phyloP scores from a whole-genome alignment of 768 basidiomycete genomes.

The Suillus hirtellus region DNA sequence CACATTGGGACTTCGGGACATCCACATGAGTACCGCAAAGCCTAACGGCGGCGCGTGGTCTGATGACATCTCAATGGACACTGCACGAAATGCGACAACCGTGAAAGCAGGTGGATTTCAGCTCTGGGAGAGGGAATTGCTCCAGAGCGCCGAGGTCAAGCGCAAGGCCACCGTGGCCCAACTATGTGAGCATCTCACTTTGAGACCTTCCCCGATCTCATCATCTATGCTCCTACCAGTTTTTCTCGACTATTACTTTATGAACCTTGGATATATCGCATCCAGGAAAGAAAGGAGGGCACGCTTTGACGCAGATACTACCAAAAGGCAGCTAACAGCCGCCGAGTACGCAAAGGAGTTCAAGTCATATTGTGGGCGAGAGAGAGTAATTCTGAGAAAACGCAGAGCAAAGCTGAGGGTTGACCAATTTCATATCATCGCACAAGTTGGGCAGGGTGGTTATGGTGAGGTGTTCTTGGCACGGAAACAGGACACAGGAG shows the following conservation, averaged over 20 bases:
- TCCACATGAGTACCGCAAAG: conserved; percentile 69
- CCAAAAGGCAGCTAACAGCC: conserved; percentile 55
- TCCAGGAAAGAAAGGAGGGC: conserved; percentile 81
- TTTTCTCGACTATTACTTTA: conserved; percentile 99
- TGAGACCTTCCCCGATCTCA: conserved; percentile 11
- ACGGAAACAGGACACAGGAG: conserved; percentile 91
- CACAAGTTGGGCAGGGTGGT: conserved; percentile 97
- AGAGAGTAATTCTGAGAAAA: conserved; percentile 88
- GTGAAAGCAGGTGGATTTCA: conserved; percentile 54
- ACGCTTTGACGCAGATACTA: conserved; percentile 82
- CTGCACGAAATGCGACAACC: conserved; percentile 42
- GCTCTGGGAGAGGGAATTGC: conserved; percentile 82
- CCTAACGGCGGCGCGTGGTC: conserved; percentile 38
- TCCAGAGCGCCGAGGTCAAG: conserved; percentile 85
- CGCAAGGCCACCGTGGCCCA: conserved; percentile 97
- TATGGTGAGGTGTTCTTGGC: conserved; percentile 98
- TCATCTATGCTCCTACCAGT: conserved; percentile 45
- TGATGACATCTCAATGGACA: conserved; percentile 68
- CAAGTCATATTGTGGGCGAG: conserved; percentile 90
- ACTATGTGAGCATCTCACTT: conserved; percentile 65
- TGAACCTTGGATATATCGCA: conserved; percentile 86
- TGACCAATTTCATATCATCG: conserved; percentile 97
- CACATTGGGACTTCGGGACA: conserved; percentile 45
- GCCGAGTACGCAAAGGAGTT: conserved; percentile 75
- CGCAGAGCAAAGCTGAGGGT: conserved; percentile 91